phyloP scores from a whole-genome alignment of 2,329 filamentous ascomycete species.

The Scorias spongiosa region DNA sequence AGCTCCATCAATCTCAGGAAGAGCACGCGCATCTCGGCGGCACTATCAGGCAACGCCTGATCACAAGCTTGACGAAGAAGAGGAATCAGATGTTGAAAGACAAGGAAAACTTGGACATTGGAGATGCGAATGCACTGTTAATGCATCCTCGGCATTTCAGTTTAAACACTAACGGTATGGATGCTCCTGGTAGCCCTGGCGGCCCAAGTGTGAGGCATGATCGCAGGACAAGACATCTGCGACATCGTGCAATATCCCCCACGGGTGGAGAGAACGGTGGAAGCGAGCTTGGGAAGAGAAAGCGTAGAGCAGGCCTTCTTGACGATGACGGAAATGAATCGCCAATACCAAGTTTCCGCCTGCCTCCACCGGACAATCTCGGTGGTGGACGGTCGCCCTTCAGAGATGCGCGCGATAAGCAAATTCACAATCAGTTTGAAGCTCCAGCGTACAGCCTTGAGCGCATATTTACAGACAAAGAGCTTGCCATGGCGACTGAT shows the following conservation, averaged over 20 bases:
- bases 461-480: conserved; percentile 52
- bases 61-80: conserved; percentile 42
- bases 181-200: conserved; percentile 36
- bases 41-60: conserved; percentile 46
- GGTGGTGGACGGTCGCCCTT: conserved; percentile 33
- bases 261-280: conserved; percentile 10
- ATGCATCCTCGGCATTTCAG: conserved; percentile 52
- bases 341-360: conserved; percentile 35
- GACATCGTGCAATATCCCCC: conserved; percentile 30
- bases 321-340: conserved; percentile 45
- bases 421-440: conserved; percentile 40
- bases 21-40: conserved; percentile 44
- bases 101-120: conserved; percentile 52
- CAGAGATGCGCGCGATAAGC: conserved; percentile 38
- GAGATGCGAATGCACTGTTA: conserved; percentile 49
- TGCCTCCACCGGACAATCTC: conserved; percentile 25
- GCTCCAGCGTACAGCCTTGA: conserved; percentile 46
- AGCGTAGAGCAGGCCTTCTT: conserved; percentile 38
- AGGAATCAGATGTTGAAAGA: conserved; percentile 44
- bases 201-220: conserved; percentile 31
- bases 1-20: conserved; percentile 45
- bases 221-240: conserved; percentile 47
- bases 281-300: conserved; percentile 37
- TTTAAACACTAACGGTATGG: conserved; percentile 35
- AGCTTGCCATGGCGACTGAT: conserved; percentile 46